A percentile compares a stretch with the other conserved stretches of the same genome.
These are phyloP conservation scores for Antitrichia curtipendula DNA, from an alignment of 225 moss, liverwort and hornwort genomes.

Conservation along the genomic window DNA sequence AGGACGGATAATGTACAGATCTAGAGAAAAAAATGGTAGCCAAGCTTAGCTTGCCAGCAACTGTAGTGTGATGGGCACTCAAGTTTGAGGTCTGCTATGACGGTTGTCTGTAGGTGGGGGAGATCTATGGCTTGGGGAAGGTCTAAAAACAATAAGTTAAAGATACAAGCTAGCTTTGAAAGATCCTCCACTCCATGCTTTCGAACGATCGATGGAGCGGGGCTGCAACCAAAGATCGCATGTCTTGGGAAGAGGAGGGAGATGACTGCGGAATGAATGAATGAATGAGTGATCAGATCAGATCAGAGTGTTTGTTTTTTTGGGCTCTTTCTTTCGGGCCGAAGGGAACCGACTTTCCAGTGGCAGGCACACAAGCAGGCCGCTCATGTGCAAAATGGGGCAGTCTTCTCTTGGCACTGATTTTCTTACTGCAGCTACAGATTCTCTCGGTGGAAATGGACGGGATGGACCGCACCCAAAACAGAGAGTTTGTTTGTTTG, in stretches of 20 bases:
- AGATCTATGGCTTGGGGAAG: not conserved
- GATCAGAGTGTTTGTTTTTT: not conserved
- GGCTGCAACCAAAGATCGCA: not conserved
- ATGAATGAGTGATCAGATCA: not conserved
- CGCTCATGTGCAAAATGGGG: not conserved
- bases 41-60: not conserved
- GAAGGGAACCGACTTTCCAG: not conserved
- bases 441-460: not conserved
- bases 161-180: not conserved
- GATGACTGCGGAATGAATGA: not conserved
- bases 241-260: not conserved
- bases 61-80: not conserved
- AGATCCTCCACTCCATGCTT: not conserved
- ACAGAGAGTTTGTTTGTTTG: not conserved
- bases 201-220: not conserved
- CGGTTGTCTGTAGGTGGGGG: not conserved
- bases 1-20: not conserved
- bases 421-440: not conserved
- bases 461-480: accelerated
- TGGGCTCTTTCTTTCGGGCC: not conserved
- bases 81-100: not conserved
- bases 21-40: not conserved
- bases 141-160: not conserved
- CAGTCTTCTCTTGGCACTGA: not conserved
- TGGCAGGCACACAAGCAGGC: not conserved